Evolutionary conservation across 1,139 yeast species (phyloP).

Genomic region (Pichiaceae sp.): DNA sequence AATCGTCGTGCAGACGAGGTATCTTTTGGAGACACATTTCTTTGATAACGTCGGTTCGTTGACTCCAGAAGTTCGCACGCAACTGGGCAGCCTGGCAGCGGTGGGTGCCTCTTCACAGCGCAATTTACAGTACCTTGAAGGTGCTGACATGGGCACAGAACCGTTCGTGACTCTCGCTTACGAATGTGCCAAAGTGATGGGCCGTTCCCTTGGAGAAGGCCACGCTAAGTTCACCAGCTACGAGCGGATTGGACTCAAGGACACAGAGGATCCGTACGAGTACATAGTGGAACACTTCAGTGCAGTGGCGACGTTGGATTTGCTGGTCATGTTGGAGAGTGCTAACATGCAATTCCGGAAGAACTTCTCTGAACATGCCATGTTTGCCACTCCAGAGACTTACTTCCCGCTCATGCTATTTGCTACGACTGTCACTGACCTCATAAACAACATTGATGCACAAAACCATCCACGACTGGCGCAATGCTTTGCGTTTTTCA

Average conservation of each 20-base stretch:
- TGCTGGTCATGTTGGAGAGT: constrained; percentile 43
- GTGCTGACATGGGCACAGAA: neutral
- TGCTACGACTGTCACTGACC: constrained; percentile 23
- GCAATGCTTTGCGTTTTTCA: constrained; percentile 43
- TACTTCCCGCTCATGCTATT: constrained; percentile 30
- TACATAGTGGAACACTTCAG: constrained; percentile 34
- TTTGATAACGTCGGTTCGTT: constrained; percentile 10
- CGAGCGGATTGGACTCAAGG: neutral
- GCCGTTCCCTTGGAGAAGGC: constrained; percentile 1
- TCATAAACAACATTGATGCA: constrained; percentile 27
- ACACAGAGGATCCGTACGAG: constrained; percentile 28
- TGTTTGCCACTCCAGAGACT: constrained; percentile 27
- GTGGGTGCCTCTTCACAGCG: constrained; percentile 1
- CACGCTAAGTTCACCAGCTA: neutral
- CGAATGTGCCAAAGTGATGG: constrained; percentile 1
- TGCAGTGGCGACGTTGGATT: constrained; percentile 37
- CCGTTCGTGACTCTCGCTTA: constrained; percentile 1
- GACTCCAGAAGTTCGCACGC: constrained; percentile 1
- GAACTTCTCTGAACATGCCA: constrained; percentile 48
- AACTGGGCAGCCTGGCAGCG: neutral
- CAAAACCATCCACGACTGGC: constrained; percentile 32
- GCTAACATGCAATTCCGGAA: constrained; percentile 52
- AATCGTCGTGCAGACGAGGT: constrained; percentile 12
- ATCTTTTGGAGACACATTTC: constrained; percentile 16
- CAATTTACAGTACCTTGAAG: neutral